phyloP scores from a whole-genome alignment of 768 basidiomycete species.

The Boletus subparvulus region DNA sequence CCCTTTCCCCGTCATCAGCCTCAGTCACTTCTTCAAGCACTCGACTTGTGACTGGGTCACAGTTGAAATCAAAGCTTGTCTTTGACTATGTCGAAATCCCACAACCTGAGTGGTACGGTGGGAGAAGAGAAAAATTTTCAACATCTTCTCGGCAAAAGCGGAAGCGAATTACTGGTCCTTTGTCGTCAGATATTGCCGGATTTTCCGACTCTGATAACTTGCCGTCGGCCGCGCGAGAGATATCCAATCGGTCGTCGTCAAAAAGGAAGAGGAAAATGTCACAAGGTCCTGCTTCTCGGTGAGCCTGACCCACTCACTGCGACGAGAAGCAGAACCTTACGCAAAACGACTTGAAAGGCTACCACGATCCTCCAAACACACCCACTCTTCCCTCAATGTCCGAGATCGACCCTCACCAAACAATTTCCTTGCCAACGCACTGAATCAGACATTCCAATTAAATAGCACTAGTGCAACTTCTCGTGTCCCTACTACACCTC shows the following conservation, averaged over 20 bases:
- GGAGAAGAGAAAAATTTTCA: background rate
- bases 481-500: slow-evolving; percentile 7
- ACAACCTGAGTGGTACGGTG: slow-evolving; percentile 11
- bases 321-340: slow-evolving; percentile 29
- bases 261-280: slow-evolving; percentile 21
- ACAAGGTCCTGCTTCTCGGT: slow-evolving; percentile 31
- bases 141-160: slow-evolving; percentile 13
- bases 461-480: slow-evolving; percentile 19
- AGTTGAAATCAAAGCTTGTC: slow-evolving; percentile 14
- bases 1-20: background rate
- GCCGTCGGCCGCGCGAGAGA: background rate
- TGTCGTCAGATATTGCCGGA: background rate
- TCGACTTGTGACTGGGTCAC: background rate
- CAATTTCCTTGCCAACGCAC: slow-evolving; percentile 23
- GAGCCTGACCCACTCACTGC: slow-evolving; percentile 31
- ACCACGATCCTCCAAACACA: slow-evolving; percentile 2
- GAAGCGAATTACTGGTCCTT: slow-evolving; percentile 6
- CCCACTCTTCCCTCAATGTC: background rate
- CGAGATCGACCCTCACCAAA: background rate
- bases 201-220: background rate
- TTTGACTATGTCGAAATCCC: slow-evolving; percentile 26
- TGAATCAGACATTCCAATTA: slow-evolving; percentile 29
- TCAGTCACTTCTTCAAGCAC: background rate
- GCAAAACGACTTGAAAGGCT: slow-evolving; percentile 26
- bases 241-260: background rate